Conservation (phyloP, 768 basidiomycete genomes). For the Pulveroboletus sp. region DNA sequence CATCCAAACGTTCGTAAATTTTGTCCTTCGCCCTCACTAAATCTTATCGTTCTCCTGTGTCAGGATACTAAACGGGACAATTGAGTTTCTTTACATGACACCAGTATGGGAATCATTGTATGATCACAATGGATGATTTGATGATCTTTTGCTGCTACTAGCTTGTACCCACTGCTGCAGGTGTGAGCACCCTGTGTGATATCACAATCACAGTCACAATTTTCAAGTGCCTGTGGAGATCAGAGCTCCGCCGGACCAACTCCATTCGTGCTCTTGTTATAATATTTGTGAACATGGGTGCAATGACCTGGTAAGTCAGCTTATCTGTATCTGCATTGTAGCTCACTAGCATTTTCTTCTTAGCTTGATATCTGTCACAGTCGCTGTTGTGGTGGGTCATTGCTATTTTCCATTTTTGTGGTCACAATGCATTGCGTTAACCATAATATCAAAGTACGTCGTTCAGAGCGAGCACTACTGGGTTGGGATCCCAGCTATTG, state of each 20-base stretch:
- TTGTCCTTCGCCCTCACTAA: neutral
- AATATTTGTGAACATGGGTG: conserved; percentile 16
- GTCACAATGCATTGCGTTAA: neutral
- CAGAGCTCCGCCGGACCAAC: conserved; percentile 5
- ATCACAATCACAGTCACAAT: conserved; percentile 10
- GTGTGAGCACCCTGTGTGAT: conserved; percentile 9
- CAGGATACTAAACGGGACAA: conserved; percentile 1
- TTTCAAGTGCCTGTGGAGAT: conserved; percentile 12
- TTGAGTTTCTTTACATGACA: conserved; percentile 5
- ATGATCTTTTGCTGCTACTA: neutral
- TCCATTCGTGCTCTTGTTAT: conserved; percentile 8
- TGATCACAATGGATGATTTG: neutral
- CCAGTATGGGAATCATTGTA: neutral
- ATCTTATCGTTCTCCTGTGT: neutral
- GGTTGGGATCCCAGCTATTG: conserved; percentile 5
- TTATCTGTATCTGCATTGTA: too few species aligned
- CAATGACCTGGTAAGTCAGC: conserved; percentile 9
- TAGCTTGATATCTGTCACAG: conserved; percentile 8
- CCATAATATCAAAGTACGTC: conserved; percentile 2
- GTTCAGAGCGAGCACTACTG: conserved; percentile 6
- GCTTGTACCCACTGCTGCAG: conserved; percentile 7
- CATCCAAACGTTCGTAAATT: conserved; percentile 2
- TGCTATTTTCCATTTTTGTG: neutral
- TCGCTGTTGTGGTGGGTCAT: conserved; percentile 7
- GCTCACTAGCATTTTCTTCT: neutral